Percentiles rank a stretch among this genome's conserved stretches.
These are phyloP conservation scores for Excoecaria cochinchinensis DNA, from an alignment of 345 rosid species.

Conservation along the genomic window DNA sequence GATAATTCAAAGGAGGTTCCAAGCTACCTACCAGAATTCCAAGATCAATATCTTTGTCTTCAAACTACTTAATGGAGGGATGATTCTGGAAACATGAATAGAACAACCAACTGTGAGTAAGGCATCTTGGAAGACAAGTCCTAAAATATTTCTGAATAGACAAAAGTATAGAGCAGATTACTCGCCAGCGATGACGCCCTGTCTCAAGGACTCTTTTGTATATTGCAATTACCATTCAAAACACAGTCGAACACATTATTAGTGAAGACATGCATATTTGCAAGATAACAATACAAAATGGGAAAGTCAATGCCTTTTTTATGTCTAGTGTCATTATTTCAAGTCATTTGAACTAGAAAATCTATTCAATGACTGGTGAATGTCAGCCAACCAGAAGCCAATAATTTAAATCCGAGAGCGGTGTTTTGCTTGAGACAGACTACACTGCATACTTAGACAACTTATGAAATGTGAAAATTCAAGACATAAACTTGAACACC, in stretches of 20 bases:
- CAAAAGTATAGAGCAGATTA: slow-evolving; percentile 3
- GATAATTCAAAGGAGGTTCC: slow-evolving; percentile 86
- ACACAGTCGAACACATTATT: neutral
- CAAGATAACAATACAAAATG: neutral
- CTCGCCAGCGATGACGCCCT: slow-evolving; percentile 85
- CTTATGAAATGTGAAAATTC: neutral
- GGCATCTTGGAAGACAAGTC: neutral
- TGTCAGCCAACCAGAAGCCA: neutral
- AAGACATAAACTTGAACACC: no score
- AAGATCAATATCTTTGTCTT: slow-evolving; percentile 81
- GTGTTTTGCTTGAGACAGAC: neutral
- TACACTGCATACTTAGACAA: neutral
- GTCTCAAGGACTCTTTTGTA: slow-evolving; percentile 74
- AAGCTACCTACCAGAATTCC: slow-evolving; percentile 72
- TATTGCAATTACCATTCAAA: slow-evolving; percentile 43
- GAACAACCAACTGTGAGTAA: slow-evolving; percentile 18
- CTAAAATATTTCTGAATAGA: neutral
- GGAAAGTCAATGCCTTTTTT: neutral
- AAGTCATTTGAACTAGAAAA: neutral
- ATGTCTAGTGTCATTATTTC: neutral
- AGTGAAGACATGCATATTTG: neutral
- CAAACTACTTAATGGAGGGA: slow-evolving; percentile 86
- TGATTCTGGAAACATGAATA: slow-evolving; percentile 54
- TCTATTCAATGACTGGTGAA: neutral
- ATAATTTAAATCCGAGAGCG: no score